These are phyloP conservation scores for Talaromyces sp. DNA, from an alignment of 2,329 filamentous ascomycete species.

Conservation along the genomic window DNA sequence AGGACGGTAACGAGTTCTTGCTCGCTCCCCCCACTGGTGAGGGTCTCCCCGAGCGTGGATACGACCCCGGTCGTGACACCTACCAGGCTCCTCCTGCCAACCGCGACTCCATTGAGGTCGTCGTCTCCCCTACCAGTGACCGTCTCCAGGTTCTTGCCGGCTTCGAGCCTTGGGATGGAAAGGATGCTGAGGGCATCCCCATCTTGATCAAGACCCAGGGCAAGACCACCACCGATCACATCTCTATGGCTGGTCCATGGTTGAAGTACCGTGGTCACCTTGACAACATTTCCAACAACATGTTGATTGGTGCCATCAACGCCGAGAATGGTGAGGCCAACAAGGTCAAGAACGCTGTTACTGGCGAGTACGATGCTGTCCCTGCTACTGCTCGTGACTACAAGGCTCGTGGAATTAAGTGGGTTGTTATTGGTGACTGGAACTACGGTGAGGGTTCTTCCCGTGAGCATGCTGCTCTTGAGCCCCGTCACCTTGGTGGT, in stretches of 20 bases:
- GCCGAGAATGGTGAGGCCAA: conserved; percentile 94
- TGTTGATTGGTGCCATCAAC: conserved; percentile 97
- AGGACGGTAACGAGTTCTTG: conserved; percentile 94
- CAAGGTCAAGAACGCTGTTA: conserved; percentile 91
- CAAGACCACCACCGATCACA: conserved; percentile 97
- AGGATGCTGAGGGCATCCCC: conserved; percentile 77
- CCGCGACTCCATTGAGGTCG: conserved; percentile 68
- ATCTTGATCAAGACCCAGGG: conserved; percentile 96
- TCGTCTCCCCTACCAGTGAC: conserved; percentile 84
- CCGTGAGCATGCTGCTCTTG: conserved; percentile 95
- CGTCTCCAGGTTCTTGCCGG: conserved; percentile 88
- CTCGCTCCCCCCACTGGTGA: conserved; percentile 75
- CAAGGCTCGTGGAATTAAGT: conserved; percentile 93
- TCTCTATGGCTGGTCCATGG: conserved; percentile 96
- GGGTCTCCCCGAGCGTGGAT: conserved; percentile 75
- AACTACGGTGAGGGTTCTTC: conserved; percentile 99
- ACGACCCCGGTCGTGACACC: conserved; percentile 86
- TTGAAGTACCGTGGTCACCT: conserved; percentile 98
- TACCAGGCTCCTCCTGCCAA: conserved; percentile 92
- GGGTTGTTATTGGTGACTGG: conserved; percentile 98
- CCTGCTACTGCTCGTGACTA: conserved; percentile 95
- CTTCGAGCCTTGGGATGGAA: conserved; percentile 86
- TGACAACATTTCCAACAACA: conserved; percentile 99
- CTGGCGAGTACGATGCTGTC: conserved; percentile 78
- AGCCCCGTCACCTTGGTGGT: conserved; percentile 95